Base-by-base conservation (phyloP, 2,329 filamentous ascomycete species). In the Penicillium sp. region DNA sequence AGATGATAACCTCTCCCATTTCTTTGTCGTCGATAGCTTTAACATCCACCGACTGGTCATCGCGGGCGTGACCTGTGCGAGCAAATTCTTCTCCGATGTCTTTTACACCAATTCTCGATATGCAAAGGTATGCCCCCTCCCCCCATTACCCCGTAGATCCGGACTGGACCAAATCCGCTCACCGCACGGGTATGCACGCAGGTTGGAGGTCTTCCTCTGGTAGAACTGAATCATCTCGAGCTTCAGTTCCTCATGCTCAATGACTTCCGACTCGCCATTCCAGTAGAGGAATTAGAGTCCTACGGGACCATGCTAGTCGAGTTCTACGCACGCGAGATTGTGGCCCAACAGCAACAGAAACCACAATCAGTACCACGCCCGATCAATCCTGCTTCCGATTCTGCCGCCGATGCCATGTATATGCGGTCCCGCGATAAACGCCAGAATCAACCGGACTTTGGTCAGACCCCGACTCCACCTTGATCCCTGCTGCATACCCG, bases 41-140 rank as follows among this genome's bases (percentile, higher is more conserved):
- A 99, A 99, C 79, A 98, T 99, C 65, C 95, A 99, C 75, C 89
- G 95, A 58, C 82, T 99, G 58, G 93, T 98, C 57, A 99, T 99
- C 74, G 92, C 95, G 2, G 95, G 94, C 38, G 95, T 99, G 48
- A 99, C 95, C 3, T 98, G 95, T 78, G 93, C 95, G 5, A 98
- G 94, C 85, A 99, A 99, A 78, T 99, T 98, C 83, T 99, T 99
- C 79, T 98, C 94, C 5, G 87, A 99, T 79, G 94, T 98, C 43
- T 99, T 99, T 72, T 99, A 98, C 76, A 99, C 95, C 10, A 99
- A 99, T 78, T 98, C 95, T 58, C 87, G 95, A 87, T 99, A 99
- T 76, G 95, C 95, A 62, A 99, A 98, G 90, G 95, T 97, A 83
- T 65, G 83, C 80, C 59, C 37, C 33, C 59, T 58, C 42, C 58